Conservation (phyloP, 768 basidiomycete genomes). For the Lactarius trivialis region DNA sequence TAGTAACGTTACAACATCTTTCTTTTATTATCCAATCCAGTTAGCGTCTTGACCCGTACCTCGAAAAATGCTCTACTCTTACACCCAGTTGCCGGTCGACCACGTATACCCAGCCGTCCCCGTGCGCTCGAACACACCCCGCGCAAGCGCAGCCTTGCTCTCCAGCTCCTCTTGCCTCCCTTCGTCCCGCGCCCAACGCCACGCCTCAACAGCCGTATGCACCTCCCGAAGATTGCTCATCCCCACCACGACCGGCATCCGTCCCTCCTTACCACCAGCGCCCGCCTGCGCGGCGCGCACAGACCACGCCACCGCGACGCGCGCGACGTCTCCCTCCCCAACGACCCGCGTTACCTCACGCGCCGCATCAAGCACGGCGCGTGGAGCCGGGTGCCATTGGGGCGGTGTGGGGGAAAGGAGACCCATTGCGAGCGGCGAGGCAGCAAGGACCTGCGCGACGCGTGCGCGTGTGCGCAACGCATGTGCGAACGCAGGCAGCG, state of each 20-base stretch:
- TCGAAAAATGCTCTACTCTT: not conserved
- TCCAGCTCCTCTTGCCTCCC: conserved; percentile 32
- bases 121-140: conserved; percentile 40
- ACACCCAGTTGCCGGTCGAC: conserved; percentile 10
- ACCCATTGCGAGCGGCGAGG: conserved; percentile 83
- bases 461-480: conserved; percentile 56
- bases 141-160: conserved; percentile 40
- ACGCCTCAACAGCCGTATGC: conserved; percentile 62
- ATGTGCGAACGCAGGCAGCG: conserved; percentile 47
- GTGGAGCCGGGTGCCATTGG: conserved; percentile 73
- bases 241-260: conserved; percentile 64
- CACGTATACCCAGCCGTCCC: conserved; percentile 49
- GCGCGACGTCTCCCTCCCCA: conserved; percentile 44
- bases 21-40: not conserved
- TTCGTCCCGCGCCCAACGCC: conserved; percentile 50
- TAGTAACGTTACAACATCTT: not conserved
- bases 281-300: conserved; percentile 39
- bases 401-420: conserved; percentile 56
- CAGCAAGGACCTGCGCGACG: conserved; percentile 62
- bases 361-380: conserved; percentile 39
- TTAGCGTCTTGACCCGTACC: not conserved
- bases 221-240: conserved; percentile 68
- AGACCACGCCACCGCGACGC: conserved; percentile 70
- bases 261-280: conserved; percentile 2
- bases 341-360: conserved; percentile 30